These are phyloP conservation scores for Pisolithus orientalis DNA, from an alignment of 768 basidiomycete species.

Conservation along the genomic window DNA sequence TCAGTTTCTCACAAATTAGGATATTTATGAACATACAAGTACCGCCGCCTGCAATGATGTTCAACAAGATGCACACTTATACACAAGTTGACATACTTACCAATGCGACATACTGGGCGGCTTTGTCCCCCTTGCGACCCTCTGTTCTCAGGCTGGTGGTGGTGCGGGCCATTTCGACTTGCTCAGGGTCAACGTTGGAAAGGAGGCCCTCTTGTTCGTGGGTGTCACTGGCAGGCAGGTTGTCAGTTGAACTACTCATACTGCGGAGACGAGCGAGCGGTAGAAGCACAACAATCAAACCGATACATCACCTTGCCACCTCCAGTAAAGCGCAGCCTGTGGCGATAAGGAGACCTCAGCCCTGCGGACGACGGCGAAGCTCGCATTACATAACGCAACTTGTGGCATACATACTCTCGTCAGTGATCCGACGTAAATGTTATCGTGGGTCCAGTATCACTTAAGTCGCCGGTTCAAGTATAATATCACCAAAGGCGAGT, in stretches of 20 bases:
- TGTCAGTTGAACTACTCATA: not conserved
- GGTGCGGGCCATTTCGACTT: constrained; percentile 18
- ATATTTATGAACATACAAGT: constrained; percentile 8
- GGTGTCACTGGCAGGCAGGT: not conserved
- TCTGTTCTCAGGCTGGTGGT: constrained; percentile 26
- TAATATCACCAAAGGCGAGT: no score
- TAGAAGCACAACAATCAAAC: no score
- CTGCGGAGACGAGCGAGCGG: not conserved
- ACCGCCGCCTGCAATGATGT: constrained; percentile 9
- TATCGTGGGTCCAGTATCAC: no score
- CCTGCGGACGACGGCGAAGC: no score
- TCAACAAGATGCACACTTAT: not conserved
- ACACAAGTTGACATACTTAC: constrained; percentile 32
- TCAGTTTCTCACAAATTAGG: not conserved
- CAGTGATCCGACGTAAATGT: no score
- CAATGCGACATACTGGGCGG: constrained; percentile 29
- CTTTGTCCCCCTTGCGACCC: constrained; percentile 31
- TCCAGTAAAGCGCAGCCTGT: no score
- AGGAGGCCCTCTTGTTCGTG: constrained; percentile 15
- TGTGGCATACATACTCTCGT: no score
- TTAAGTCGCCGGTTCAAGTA: no score
- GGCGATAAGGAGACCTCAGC: no score
- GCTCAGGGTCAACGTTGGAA: not conserved
- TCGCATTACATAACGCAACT: no score
- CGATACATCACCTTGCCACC: no score